Conservation (phyloP, 352 stramenopile species). For the Phytophthora cryptogea region DNA sequence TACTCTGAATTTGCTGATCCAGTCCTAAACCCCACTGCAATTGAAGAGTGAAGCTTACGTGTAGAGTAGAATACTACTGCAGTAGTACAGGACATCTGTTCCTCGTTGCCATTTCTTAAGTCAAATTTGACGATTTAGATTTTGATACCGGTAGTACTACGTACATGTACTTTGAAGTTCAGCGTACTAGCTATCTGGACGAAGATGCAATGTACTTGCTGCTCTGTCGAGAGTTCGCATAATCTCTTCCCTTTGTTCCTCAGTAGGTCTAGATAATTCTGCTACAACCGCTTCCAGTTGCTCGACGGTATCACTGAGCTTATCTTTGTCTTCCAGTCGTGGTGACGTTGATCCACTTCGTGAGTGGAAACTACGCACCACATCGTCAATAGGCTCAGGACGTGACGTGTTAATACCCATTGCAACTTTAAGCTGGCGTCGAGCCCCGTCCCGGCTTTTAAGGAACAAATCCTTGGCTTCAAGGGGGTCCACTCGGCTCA, state of each 20-base stretch:
- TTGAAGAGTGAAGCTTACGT: not conserved
- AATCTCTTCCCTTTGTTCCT: not conserved
- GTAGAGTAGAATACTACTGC: no score
- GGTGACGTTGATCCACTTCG: constrained; percentile 10
- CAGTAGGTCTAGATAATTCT: constrained; percentile 11
- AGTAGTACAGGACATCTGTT: no score
- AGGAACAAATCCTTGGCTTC: constrained; percentile 57
- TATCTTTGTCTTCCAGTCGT: constrained; percentile 7
- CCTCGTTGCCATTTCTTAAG: no score
- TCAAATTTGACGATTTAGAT: not conserved
- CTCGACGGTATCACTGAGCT: constrained; percentile 20
- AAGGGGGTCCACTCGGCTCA: constrained; percentile 47
- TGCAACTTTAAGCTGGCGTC: constrained; percentile 31
- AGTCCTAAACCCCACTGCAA: not conserved
- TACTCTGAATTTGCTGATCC: not conserved
- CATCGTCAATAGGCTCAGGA: constrained; percentile 5
- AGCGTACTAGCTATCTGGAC: not conserved
- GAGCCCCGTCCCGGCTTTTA: constrained; percentile 40
- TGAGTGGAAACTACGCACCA: constrained; percentile 20
- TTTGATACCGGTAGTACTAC: no score
- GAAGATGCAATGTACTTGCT: not conserved
- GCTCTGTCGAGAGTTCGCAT: not conserved
- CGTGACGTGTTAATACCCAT: constrained; percentile 16
- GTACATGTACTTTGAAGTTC: no score
- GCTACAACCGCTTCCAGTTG: constrained; percentile 21